These are phyloP conservation scores for Lactarius trivialis DNA, from an alignment of 768 basidiomycete species.

Conservation along the genomic window DNA sequence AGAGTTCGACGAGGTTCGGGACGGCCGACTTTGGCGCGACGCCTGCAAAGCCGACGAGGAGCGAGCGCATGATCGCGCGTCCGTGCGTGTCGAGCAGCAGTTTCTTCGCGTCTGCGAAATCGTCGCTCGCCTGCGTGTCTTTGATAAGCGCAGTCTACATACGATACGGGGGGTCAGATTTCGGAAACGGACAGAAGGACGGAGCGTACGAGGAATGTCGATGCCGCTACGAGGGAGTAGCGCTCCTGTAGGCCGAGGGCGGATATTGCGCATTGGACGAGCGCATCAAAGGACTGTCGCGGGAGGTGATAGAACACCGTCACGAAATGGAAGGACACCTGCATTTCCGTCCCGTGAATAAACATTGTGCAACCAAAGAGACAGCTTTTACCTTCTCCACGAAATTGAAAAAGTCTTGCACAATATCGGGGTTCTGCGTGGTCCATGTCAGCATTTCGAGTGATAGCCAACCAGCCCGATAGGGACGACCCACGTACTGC, in stretches of 20 bases:
- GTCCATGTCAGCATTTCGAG: not conserved
- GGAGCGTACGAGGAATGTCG: constrained; percentile 68
- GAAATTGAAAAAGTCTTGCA: constrained; percentile 82
- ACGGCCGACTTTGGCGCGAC: constrained; percentile 78
- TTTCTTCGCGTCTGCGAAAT: constrained; percentile 49
- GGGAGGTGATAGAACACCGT: constrained; percentile 56
- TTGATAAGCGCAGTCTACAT: constrained; percentile 59
- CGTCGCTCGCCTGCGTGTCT: constrained; percentile 56
- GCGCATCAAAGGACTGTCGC: constrained; percentile 52
- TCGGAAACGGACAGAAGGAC: not conserved
- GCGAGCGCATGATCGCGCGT: constrained; percentile 60
- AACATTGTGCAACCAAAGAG: not conserved
- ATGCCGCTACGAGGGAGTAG: constrained; percentile 77
- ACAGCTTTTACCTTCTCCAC: constrained; percentile 56
- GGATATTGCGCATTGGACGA: constrained; percentile 63
- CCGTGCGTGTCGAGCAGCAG: constrained; percentile 51
- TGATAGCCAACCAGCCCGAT: not conserved
- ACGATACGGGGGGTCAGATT: not conserved
- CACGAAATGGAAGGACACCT: constrained; percentile 55
- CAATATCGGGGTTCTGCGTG: constrained; percentile 80
- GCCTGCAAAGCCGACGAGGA: constrained; percentile 76
- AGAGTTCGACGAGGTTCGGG: constrained; percentile 77
- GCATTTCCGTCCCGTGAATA: not conserved
- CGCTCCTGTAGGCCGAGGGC: constrained; percentile 72
- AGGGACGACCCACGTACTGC: constrained; percentile 39